Evolutionary conservation across 495 filamentous ascomycete species (phyloP).

Genomic region (Penicillium ucsense): DNA sequence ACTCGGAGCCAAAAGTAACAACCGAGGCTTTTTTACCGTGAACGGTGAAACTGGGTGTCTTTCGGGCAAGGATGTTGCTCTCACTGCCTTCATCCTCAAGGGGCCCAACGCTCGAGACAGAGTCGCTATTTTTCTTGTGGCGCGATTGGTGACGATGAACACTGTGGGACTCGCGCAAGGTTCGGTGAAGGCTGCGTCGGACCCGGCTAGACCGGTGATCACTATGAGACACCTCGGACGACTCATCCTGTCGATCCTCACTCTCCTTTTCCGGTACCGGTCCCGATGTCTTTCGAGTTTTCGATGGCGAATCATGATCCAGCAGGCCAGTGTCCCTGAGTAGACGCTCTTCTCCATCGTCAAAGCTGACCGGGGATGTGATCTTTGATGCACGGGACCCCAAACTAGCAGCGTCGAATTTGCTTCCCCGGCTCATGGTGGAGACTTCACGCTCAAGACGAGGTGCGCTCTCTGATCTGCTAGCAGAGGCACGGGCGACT

Average conservation of each 20-base stretch:
- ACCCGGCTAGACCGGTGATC: constrained; percentile 47
- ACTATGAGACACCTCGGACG: constrained; percentile 21
- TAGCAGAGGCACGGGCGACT: constrained; percentile 16
- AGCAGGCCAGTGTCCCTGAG: constrained; percentile 39
- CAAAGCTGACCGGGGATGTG: constrained; percentile 27
- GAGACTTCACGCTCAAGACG: constrained; percentile 31
- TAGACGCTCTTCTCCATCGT: constrained; percentile 41
- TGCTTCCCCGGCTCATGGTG: constrained; percentile 28
- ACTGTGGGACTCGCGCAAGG: constrained; percentile 73
- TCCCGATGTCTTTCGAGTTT: constrained; percentile 23
- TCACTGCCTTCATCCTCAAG: constrained; percentile 49
- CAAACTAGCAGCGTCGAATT: constrained; percentile 29
- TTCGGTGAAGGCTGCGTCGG: constrained; percentile 85
- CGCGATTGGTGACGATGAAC: constrained; percentile 54
- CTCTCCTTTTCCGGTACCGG: constrained; percentile 29
- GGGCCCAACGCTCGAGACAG: constrained; percentile 46
- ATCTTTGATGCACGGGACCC: constrained; percentile 30
- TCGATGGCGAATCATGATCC: constrained; percentile 31
- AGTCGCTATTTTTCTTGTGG: constrained; percentile 68
- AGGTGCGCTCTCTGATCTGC: constrained; percentile 18
- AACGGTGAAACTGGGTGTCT: constrained; percentile 81
- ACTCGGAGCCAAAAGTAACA: constrained; percentile 85
- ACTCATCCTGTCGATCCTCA: constrained; percentile 23
- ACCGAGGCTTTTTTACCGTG: constrained; percentile 98
- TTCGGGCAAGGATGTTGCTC: constrained; percentile 62